Evolutionary conservation across 106 monocot species (phyloP).

Genomic region (Acanthochlamys bracteata): DNA sequence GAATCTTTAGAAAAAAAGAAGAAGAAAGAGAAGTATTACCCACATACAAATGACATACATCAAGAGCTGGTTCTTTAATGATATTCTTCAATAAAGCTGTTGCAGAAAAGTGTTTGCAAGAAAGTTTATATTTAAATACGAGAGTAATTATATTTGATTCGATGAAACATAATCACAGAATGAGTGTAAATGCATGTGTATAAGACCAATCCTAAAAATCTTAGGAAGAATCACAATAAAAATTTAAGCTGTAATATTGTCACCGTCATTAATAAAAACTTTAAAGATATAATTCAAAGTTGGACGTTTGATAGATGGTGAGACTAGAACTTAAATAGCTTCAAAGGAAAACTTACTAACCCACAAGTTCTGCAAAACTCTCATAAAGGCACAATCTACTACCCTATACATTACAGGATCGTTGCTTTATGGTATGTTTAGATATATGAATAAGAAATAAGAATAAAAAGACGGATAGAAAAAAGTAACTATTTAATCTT

Average conservation of each 20-base stretch:
- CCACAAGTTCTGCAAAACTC: no score
- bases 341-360: no score
- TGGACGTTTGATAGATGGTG: not conserved
- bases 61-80: slow-evolving; percentile 71
- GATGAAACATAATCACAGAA: not conserved
- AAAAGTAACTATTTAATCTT: no score
- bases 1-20: no score
- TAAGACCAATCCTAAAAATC: not conserved
- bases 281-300: not conserved
- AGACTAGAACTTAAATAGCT: not conserved
- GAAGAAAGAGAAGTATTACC: slow-evolving; percentile 35
- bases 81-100: slow-evolving; percentile 97
- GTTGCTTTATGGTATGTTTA: no score
- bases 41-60: slow-evolving; percentile 85
- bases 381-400: no score
- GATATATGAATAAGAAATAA: no score
- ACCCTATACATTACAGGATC: no score
- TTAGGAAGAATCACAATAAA: not conserved
- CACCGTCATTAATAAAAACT: not conserved
- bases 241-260: not conserved
- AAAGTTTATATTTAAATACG: not conserved
- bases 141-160: not conserved
- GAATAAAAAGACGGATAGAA: no score
- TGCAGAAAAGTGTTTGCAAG: not conserved
- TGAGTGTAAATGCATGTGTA: not conserved